Percentiles rank a stretch among this genome's conserved stretches.
Conservation (phyloP, 495 filamentous ascomycete species). For the Evansstolkia leycettana region DNA sequence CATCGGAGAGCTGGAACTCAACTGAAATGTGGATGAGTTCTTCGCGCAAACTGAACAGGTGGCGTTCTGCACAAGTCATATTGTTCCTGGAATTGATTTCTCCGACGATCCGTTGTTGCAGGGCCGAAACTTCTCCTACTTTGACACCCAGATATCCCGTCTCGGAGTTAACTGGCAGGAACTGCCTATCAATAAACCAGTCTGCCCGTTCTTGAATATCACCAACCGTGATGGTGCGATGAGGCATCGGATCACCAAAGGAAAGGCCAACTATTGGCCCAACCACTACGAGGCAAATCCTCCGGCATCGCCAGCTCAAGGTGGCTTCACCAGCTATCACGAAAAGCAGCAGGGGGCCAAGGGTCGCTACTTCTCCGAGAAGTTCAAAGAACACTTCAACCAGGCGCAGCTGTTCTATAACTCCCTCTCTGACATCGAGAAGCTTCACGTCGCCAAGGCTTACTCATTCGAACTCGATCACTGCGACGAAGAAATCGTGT, state of each 20-base stretch:
- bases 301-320: constrained; percentile 45
- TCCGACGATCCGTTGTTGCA: constrained; percentile 65
- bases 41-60: constrained; percentile 58
- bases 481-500: constrained; percentile 63
- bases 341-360: constrained; percentile 58
- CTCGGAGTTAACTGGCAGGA: constrained; percentile 68
- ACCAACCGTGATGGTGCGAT: constrained; percentile 57
- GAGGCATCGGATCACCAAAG: constrained; percentile 44
- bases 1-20: constrained; percentile 61
- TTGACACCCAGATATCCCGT: constrained; percentile 61
- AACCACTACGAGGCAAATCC: constrained; percentile 59
- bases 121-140: constrained; percentile 63
- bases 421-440: constrained; percentile 47
- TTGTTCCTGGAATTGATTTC: constrained; percentile 66
- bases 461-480: constrained; percentile 63
- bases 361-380: constrained; percentile 46
- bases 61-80: constrained; percentile 62
- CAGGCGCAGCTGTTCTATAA: constrained; percentile 48
- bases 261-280: constrained; percentile 81
- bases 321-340: constrained; percentile 58
- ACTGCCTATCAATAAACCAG: constrained; percentile 54
- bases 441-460: constrained; percentile 45
- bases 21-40: constrained; percentile 60
- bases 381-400: constrained; percentile 57
- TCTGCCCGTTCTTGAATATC: constrained; percentile 60